These are phyloP conservation scores for Leccinellum luteum DNA, from an alignment of 768 basidiomycete genomes.

Conservation along the genomic window DNA sequence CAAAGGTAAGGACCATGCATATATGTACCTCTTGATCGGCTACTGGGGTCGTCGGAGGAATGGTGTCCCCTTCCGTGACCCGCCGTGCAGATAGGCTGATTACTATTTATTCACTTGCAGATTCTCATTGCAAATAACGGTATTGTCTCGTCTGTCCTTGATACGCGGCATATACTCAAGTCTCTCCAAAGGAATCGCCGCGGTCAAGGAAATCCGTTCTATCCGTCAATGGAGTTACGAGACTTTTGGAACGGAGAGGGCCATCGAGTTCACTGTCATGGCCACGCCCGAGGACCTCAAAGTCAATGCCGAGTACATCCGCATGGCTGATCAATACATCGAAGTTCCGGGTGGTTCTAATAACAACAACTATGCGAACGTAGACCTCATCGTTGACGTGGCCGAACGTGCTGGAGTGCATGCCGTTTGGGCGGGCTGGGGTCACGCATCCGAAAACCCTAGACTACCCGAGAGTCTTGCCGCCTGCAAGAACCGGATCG, in stretches of 20 bases:
- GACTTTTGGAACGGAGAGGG: slow-evolving; percentile 94
- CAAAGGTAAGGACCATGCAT: slow-evolving; percentile 63
- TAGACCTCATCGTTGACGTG: slow-evolving; percentile 97
- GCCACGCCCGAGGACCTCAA: slow-evolving; percentile 98
- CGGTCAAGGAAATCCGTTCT: slow-evolving; percentile 98
- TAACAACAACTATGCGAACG: slow-evolving; percentile 99
- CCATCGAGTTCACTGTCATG: slow-evolving; percentile 99
- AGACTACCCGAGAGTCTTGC: slow-evolving; percentile 91
- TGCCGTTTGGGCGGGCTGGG: slow-evolving; percentile 99
- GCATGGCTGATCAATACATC: slow-evolving; percentile 99
- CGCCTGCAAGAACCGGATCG: slow-evolving; percentile 91
- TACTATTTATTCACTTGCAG: slow-evolving; percentile 37
- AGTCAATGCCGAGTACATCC: slow-evolving; percentile 99
- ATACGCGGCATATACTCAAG: slow-evolving; percentile 21
- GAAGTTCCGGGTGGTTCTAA: slow-evolving; percentile 98
- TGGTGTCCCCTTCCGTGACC: not conserved
- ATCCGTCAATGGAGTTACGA: slow-evolving; percentile 99
- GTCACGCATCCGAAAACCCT: slow-evolving; percentile 98
- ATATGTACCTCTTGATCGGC: slow-evolving; percentile 13
- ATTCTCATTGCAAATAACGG: slow-evolving; percentile 99
- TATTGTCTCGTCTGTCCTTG: slow-evolving; percentile 23
- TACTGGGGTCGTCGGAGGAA: not conserved
- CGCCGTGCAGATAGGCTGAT: slow-evolving; percentile 6
- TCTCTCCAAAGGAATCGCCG: slow-evolving; percentile 78
- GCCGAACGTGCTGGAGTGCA: slow-evolving; percentile 97